Evolutionary conservation across 179 eudicot species (phyloP).

Genomic region (Camellia oleifera): DNA sequence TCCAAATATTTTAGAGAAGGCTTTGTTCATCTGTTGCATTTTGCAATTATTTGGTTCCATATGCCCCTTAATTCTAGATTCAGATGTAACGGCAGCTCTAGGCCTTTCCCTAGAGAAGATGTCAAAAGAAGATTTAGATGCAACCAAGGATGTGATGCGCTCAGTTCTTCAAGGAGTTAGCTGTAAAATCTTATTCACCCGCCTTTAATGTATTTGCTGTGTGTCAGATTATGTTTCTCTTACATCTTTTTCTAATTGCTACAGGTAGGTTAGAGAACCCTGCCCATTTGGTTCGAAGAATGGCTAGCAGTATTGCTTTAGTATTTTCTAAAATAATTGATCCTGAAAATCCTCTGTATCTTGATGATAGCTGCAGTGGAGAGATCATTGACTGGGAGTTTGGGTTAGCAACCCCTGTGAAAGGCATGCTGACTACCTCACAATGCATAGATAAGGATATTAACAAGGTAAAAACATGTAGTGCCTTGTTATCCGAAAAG

Average conservation of each 20-base stretch:
- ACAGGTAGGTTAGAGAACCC: slow-evolving; percentile 93
- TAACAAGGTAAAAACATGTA: slow-evolving; percentile 23
- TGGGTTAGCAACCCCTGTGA: slow-evolving; percentile 47
- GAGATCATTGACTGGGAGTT: slow-evolving; percentile 88
- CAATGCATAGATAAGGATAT: slow-evolving; percentile 20
- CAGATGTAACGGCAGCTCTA: slow-evolving; percentile 86
- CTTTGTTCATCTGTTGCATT: not conserved
- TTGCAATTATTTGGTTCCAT: not conserved
- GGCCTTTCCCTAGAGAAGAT: slow-evolving; percentile 88
- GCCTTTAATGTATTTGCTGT: slow-evolving; percentile 3
- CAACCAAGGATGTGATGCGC: slow-evolving; percentile 77
- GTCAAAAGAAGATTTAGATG: slow-evolving; percentile 84
- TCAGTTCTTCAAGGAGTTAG: slow-evolving; percentile 89
- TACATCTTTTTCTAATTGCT: slow-evolving; percentile 22
- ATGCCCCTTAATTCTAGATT: slow-evolving; percentile 32
- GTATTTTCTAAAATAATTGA: slow-evolving; percentile 86
- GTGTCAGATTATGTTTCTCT: not conserved
- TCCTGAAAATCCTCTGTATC: slow-evolving; percentile 87
- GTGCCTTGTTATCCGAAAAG: slow-evolving; percentile 18
- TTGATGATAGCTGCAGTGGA: slow-evolving; percentile 66
- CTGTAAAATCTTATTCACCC: slow-evolving; percentile 50
- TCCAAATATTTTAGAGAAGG: not conserved
- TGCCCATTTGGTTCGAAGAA: slow-evolving; percentile 61
- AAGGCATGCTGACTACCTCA: slow-evolving; percentile 24
- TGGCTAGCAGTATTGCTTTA: slow-evolving; percentile 82